A percentile compares a stretch with the other conserved stretches of the same genome.
phyloP scores from a whole-genome alignment of 2,329 filamentous ascomycete species.

The Diaporthe ampelina region DNA sequence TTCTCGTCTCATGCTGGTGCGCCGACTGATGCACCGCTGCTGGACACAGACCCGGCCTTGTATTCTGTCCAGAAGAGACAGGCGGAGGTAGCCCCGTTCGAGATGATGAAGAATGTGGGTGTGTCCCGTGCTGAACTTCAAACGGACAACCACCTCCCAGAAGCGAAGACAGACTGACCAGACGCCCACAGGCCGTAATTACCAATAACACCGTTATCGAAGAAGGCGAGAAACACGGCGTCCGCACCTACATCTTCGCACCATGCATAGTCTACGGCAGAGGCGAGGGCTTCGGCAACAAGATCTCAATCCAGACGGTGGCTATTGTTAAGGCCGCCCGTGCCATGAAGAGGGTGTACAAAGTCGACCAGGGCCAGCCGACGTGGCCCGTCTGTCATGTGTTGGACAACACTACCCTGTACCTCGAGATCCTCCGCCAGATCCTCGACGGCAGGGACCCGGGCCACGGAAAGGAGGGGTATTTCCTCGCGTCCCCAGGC shows the following conservation, averaged over 20 bases:
- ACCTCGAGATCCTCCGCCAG: conserved; percentile 58
- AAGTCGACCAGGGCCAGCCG: conserved; percentile 54
- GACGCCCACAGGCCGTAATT: conserved; percentile 51
- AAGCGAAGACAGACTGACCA: background rate
- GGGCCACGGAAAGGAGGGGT: conserved; percentile 59
- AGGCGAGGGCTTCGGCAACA: conserved; percentile 64
- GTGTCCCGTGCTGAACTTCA: too few species aligned
- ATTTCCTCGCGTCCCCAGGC: conserved; percentile 64
- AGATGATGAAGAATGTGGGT: conserved; percentile 9
- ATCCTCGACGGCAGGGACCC: conserved; percentile 57
- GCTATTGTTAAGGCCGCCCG: conserved; percentile 62
- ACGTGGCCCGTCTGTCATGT: conserved; percentile 68
- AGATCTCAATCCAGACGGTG: conserved; percentile 65
- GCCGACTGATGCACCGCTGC: conserved; percentile 56
- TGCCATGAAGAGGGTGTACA: conserved; percentile 55
- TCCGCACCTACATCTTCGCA: conserved; percentile 65
- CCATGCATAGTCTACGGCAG: conserved; percentile 67
- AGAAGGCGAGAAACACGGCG: conserved; percentile 55
- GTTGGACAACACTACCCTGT: conserved; percentile 60
- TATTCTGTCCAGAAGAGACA: conserved; percentile 59
- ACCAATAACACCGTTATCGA: conserved; percentile 61
- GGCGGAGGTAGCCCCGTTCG: conserved; percentile 39
- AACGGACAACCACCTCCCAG: background rate
- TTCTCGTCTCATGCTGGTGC: conserved; percentile 63
- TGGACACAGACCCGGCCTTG: conserved; percentile 59